A percentile compares a stretch with the other conserved stretches of the same genome.
phyloP scores from a whole-genome alignment of 768 basidiomycete genomes.

The Candolleomyces eurysporus region DNA sequence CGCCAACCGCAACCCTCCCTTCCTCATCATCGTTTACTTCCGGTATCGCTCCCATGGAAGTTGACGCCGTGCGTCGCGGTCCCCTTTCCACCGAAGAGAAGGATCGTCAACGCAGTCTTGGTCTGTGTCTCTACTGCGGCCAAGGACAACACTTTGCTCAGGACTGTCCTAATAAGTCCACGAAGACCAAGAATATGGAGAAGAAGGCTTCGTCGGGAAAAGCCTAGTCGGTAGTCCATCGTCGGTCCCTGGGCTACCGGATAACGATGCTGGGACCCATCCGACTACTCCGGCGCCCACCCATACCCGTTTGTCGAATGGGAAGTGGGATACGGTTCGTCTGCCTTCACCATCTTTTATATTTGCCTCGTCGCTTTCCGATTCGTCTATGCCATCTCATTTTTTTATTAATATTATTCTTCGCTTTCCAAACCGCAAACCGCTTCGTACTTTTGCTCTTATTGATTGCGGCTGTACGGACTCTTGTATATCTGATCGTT shows the following conservation, averaged over 20 bases:
- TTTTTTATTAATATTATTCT: slow-evolving; percentile 28
- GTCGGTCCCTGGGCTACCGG: slow-evolving; percentile 28
- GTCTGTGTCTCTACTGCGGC: slow-evolving; percentile 37
- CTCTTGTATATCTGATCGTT: slow-evolving; percentile 35
- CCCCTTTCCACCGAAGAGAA: slow-evolving; percentile 26
- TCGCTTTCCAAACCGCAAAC: slow-evolving; percentile 27
- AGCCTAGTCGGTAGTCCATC: slow-evolving; percentile 22
- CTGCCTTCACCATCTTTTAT: slow-evolving; percentile 12
- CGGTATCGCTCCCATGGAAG: slow-evolving; percentile 29
- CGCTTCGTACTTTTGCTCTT: slow-evolving; percentile 32
- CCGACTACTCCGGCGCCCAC: slow-evolving; percentile 13
- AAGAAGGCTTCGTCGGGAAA: slow-evolving; percentile 24
- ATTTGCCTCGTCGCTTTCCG: slow-evolving; percentile 17
- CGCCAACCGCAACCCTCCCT: no score
- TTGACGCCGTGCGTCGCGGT: slow-evolving; percentile 24
- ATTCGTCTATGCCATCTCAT: slow-evolving; percentile 17
- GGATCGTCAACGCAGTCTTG: slow-evolving; percentile 18
- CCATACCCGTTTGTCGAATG: slow-evolving; percentile 12
- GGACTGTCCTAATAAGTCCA: slow-evolving; percentile 23
- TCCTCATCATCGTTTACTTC: slow-evolving; percentile 11
- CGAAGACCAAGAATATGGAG: slow-evolving; percentile 14
- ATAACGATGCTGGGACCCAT: slow-evolving; percentile 22
- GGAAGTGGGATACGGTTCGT: slow-evolving; percentile 18
- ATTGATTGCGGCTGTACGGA: slow-evolving; percentile 34
- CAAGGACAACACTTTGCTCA: slow-evolving; percentile 23